Base-by-base conservation (phyloP, 139 green algal species). In the Micromonas commoda region DNA sequence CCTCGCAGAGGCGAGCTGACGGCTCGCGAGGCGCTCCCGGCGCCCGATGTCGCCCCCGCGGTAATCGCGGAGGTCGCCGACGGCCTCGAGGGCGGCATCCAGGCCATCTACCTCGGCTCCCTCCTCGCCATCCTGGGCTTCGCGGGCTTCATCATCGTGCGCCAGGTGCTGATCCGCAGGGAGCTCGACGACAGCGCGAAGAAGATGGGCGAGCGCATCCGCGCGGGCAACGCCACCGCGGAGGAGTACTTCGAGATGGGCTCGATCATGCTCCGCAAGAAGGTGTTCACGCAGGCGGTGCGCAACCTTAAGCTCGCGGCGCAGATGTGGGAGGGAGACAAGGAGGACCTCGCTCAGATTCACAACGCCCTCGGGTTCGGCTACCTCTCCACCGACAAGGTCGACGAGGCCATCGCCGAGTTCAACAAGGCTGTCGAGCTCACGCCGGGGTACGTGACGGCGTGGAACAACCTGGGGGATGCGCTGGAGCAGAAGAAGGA, bases 381-480 rank as follows among this genome's bases (percentile, higher is more conserved):
- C 79, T 96, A 96, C 85, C 92, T 94, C 85, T 91, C 89, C 78
- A 91, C 95, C 88, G 87, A 94, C 9, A 90, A 91, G 84, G 70
- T 87, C 57, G 84, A 92, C 1, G 32, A 88, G 52, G 93, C 95
- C 0, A 75, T 96, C 2, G 60, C 74, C 5, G 85, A 96, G 77
- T 99, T 97, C 86, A 81, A 88, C 60, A 85, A 86, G 80, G 91
- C 95, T 2, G 90, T 97, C n/a, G 80, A 85, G 68, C 84, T 97
- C 77, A 88, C 94, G 78, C 89, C 90, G 1, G 87, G 85, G 3
- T 87, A 96, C 80, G 90, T 96, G 34, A 96, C 90, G 2, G 95
- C 93, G 19, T 97, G 94, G 94, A 99, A 99, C 87, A 99, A 99
- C 85, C 87, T 99, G 66, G 95, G 93, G 3, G 93, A 99, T 80